Evolutionary conservation across 2,329 filamentous ascomycete species (phyloP).

Genomic region (Penicillium hesseltinei): DNA sequence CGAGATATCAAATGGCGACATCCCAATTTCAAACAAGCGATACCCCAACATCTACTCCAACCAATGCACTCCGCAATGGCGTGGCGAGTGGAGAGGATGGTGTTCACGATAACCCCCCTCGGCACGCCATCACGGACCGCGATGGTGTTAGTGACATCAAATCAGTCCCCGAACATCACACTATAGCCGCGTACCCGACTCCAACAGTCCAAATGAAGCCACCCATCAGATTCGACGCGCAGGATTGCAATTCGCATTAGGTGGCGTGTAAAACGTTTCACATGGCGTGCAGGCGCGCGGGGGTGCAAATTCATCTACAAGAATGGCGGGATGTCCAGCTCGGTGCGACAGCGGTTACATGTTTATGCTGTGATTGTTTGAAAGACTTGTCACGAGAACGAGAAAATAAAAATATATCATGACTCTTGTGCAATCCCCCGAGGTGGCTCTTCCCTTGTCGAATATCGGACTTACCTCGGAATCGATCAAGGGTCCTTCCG

Average conservation of each 20-base stretch:
- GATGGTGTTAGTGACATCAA: slow-evolving; percentile 24
- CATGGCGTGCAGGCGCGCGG: slow-evolving; percentile 20
- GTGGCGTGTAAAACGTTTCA: slow-evolving; percentile 16
- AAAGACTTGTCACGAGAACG: neutral
- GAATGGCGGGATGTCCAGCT: neutral
- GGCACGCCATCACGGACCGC: slow-evolving; percentile 21
- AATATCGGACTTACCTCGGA: slow-evolving; percentile 8
- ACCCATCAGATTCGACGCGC: neutral
- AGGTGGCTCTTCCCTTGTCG: slow-evolving; percentile 3
- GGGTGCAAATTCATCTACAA: slow-evolving; percentile 7
- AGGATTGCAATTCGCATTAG: neutral
- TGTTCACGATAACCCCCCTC: slow-evolving; percentile 8
- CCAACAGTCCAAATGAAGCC: neutral
- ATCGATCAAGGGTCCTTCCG: slow-evolving; percentile 11
- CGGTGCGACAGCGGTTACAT: neutral
- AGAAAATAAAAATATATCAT: neutral
- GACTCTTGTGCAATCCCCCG: slow-evolving; percentile 15
- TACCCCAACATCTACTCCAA: neutral
- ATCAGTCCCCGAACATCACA: slow-evolving; percentile 10
- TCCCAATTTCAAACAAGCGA: neutral
- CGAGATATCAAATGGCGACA: slow-evolving; percentile 1
- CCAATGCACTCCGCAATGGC: slow-evolving; percentile 14
- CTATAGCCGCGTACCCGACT: neutral
- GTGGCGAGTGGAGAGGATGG: slow-evolving; percentile 21
- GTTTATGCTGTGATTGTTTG: neutral